Base-by-base conservation (phyloP, 352 stramenopile species). In the Aphanomyces cochlioides region DNA sequence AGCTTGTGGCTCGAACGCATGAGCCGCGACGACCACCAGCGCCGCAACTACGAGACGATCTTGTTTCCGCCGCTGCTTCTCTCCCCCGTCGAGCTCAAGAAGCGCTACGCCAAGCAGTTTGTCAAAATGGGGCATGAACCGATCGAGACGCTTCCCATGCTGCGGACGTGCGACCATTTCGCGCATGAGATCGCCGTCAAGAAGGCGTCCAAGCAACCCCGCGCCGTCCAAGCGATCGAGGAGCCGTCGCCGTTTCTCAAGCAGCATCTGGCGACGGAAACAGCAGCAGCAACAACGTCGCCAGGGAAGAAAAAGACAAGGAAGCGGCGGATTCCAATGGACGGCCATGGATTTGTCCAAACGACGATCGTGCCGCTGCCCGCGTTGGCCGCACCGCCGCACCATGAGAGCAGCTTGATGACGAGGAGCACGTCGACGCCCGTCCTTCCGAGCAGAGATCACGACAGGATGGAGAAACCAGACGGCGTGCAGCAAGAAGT, bases 241-340 rank as follows among this genome's bases (percentile, higher is more conserved):
- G 72, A 79, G 13, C 80, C 75, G 7, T 88, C 80, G 6, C 39
- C 57, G 12, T 86, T 88, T 59, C 43, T 88, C 21, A 64, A 73
- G 5, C 72, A 76, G 12, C 81, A 83, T 43, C 45, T 88, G 10
- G 2, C 6, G 5, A 17, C 5, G 4, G 3, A 43, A 12, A 2
- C 28, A 28, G 28, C 28, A 28, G 28, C 28, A 28, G 28, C 28
- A 28, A 2, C 28, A 28, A 57, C 3, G 15, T 28, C 15, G 1
- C n/a, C 59, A 10, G 28, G n/a, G 38, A 61, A 61, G 47, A 12
- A 70, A 43, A 19, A 37, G 47, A 70, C 59, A 7, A 7, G 17
- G 1, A 58, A 19, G 54, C 17, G 39, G 5, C 17, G 7, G 6
- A 61, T 61, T 12, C 28, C 19, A 40, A 40, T 13, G 19, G 19